phyloP scores from a whole-genome alignment of 192 early-diverging fungal genomes.

The Chytriomyces sp. region DNA sequence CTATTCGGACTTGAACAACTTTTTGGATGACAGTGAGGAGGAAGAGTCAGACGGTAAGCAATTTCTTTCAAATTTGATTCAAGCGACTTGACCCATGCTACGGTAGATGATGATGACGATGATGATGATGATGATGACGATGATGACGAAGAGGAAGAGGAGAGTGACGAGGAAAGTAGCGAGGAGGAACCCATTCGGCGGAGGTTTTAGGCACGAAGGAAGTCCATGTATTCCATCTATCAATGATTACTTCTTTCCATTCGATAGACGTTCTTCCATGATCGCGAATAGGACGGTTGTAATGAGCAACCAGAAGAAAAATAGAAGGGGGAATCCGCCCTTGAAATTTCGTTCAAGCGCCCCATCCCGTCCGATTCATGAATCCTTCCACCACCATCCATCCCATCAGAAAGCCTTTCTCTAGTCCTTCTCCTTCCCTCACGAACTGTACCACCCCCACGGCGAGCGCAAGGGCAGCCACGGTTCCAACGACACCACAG shows the following conservation, averaged over 20 bases:
- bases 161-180: constrained; percentile 37
- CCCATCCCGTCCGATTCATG: background rate
- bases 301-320: constrained; percentile 29
- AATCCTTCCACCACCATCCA: background rate
- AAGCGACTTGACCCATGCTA: constrained; percentile 48
- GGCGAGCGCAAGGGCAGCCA: constrained; percentile 53
- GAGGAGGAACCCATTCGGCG: too few species aligned
- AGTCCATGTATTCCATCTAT: background rate
- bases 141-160: constrained; percentile 40
- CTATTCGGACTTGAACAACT: constrained; percentile 1
- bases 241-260: background rate
- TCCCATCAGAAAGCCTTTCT: background rate
- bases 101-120: constrained; percentile 42
- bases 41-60: constrained; percentile 38
- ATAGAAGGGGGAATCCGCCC: constrained; percentile 9
- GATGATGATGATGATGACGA: constrained; percentile 50
- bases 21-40: constrained; percentile 38
- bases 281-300: background rate
- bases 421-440: background rate
- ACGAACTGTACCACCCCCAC: background rate
- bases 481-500: constrained; percentile 72
- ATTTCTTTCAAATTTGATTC: background rate
- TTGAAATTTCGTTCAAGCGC: background rate
- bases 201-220: background rate
- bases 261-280: background rate